Percentiles rank a stretch among this genome's conserved stretches.
Evolutionary conservation across 2,329 filamentous ascomycete species (phyloP).

Genomic region (Didymella pinodella): DNA sequence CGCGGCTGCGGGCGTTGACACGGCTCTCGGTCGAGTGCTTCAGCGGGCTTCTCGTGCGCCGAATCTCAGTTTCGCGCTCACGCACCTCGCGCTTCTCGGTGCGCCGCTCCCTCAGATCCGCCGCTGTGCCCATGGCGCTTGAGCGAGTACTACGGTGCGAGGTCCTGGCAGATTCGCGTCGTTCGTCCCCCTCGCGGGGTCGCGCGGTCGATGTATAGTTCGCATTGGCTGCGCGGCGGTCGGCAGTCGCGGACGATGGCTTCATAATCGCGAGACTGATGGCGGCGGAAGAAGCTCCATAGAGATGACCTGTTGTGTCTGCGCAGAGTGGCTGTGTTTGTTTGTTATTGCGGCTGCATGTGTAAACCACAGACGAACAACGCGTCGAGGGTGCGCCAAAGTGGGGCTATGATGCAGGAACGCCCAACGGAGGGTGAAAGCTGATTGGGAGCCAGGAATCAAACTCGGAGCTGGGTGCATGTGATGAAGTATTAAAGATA

Average conservation of each 20-base stretch:
- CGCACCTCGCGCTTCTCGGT: slow-evolving; percentile 48
- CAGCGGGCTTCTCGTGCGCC: slow-evolving; percentile 48
- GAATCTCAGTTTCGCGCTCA: slow-evolving; percentile 47
- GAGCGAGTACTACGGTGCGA: slow-evolving; percentile 44
- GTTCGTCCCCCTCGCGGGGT: slow-evolving; percentile 49
- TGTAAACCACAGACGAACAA: slow-evolving; percentile 9
- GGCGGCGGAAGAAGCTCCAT: slow-evolving; percentile 39
- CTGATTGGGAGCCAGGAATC: background rate
- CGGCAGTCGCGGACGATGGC: slow-evolving; percentile 34
- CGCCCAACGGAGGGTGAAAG: slow-evolving; percentile 3
- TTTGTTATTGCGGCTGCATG: slow-evolving; percentile 30
- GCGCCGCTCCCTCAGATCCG: slow-evolving; percentile 39
- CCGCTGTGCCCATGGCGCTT: slow-evolving; percentile 27
- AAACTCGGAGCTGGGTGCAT: background rate
- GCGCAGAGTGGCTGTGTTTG: slow-evolving; percentile 22
- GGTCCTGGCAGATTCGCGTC: slow-evolving; percentile 32
- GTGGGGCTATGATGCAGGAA: slow-evolving; percentile 22
- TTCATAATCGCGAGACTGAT: slow-evolving; percentile 47
- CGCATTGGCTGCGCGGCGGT: slow-evolving; percentile 44
- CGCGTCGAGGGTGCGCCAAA: slow-evolving; percentile 17
- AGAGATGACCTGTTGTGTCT: slow-evolving; percentile 16
- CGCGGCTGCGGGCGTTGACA: slow-evolving; percentile 42
- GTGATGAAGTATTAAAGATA: background rate
- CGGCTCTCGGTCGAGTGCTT: slow-evolving; percentile 47
- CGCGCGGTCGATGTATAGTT: slow-evolving; percentile 44